A percentile compares a stretch with the other conserved stretches of the same genome.
phyloP scores from a whole-genome alignment of 495 filamentous ascomycete genomes.

The Podospora pseudocomata region DNA sequence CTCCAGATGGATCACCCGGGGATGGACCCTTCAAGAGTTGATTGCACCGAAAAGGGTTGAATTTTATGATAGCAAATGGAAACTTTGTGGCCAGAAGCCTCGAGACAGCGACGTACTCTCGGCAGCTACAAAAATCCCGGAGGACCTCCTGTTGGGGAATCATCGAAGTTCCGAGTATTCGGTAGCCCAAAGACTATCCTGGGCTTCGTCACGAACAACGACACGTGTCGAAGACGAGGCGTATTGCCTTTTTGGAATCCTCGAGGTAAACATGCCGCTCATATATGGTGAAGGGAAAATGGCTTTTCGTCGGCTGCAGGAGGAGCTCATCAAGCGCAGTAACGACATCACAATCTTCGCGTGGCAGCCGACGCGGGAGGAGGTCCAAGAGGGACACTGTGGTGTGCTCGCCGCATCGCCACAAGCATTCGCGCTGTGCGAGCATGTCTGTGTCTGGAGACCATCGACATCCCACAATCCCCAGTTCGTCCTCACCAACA shows the following conservation, averaged over 20 bases:
- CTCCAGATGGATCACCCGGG: slow-evolving; percentile 37
- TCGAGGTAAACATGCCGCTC: slow-evolving; percentile 27
- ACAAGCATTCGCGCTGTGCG: not conserved
- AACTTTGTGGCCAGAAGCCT: not conserved
- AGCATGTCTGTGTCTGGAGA: not conserved
- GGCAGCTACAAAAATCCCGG: not conserved
- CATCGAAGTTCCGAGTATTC: not conserved
- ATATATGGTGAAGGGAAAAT: slow-evolving; percentile 24
- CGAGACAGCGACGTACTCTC: not conserved
- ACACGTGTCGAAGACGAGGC: slow-evolving; percentile 27
- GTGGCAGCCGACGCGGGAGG: not conserved
- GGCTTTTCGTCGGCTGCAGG: slow-evolving; percentile 24
- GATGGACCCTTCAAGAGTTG: slow-evolving; percentile 45
- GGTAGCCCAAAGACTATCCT: slow-evolving; percentile 22
- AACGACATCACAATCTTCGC: not conserved
- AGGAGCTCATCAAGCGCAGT: slow-evolving; percentile 19
- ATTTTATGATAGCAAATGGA: slow-evolving; percentile 34
- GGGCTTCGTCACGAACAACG: slow-evolving; percentile 21
- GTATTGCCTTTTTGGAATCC: slow-evolving; percentile 26
- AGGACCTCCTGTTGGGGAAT: not conserved
- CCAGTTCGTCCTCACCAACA: not conserved
- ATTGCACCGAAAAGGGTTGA: slow-evolving; percentile 32
- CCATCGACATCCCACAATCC: not conserved
- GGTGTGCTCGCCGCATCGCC: not conserved
- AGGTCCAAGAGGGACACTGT: not conserved